Base-by-base conservation (phyloP, 208 protist species). In the Wallacemonas sp. region DNA sequence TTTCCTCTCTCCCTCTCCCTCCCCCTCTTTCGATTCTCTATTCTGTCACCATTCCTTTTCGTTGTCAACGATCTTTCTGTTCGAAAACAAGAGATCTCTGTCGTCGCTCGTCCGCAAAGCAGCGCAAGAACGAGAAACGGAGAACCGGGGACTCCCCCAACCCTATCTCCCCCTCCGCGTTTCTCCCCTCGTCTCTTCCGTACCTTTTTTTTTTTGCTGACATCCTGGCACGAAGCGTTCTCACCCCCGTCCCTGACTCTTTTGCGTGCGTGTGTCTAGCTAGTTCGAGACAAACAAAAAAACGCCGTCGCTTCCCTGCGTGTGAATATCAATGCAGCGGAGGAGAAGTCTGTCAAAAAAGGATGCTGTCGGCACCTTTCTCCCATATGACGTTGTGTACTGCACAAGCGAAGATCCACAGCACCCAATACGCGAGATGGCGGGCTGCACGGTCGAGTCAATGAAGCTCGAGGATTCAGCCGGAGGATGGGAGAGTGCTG, bases 341-440 rank as follows among this genome's bases (percentile, higher is more conserved):
- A 9, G 32, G 17, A 33, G 23, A 58, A 39, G 52, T 27, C 6
- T 39, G 12, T 33, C 32, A 5, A 34, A 58, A 21, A 58, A 58
- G 19, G 27, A 55, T 43, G 34, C 19, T 11, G 21, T 24, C 3
- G 57, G 65, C 23, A 11, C 44, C 6, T 54, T 68, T 17, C 58
- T 97, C 19, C 78, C 85, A 26, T 97, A 93, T 61, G 90, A 94
- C 64, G 55, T 97, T 33, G 71, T 93, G 36, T 92, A 88, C 67
- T 85, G 84, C 76, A 91, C 79, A 21, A 93, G 88, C 60, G 71
- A 95, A 55, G 88, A 93, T 32, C 69, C 79, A 34, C 52, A 74
- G 12, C 78, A 88, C 49, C 85, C 89, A 11, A 68, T 94, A 6
- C 76, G 74, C 12, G 68, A 84, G 36, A 66, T 97, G 16, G 70